These are phyloP conservation scores for Xylona heveae DNA, from an alignment of 495 filamentous ascomycete species.

Conservation along the genomic window DNA sequence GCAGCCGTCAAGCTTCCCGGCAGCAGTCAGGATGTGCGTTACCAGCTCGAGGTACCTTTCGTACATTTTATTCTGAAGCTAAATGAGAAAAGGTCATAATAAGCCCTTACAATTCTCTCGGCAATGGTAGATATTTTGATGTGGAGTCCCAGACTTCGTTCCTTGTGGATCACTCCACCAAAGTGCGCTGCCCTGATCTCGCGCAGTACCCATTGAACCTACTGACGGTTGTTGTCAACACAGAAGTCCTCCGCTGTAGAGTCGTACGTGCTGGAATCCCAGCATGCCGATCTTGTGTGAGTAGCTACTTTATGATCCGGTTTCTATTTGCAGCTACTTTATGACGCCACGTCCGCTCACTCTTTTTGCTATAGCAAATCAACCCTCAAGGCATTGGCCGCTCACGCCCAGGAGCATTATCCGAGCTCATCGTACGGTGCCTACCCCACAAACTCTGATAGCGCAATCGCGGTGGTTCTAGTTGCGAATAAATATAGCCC, in stretches of 20 bases:
- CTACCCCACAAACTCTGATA: slow-evolving; percentile 57
- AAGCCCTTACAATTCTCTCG: slow-evolving; percentile 65
- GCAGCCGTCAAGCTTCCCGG: slow-evolving; percentile 73
- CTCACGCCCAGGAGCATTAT: slow-evolving; percentile 81
- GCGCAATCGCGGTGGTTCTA: slow-evolving; percentile 55
- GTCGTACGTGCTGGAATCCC: slow-evolving; percentile 60
- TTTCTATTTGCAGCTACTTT: slow-evolving; percentile 1
- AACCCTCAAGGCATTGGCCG: slow-evolving; percentile 50
- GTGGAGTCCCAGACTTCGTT: slow-evolving; percentile 71
- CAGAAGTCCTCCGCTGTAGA: slow-evolving; percentile 71
- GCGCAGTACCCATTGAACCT: too few species aligned
- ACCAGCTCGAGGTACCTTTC: not conserved
- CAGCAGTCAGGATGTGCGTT: slow-evolving; percentile 45
- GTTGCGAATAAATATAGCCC: slow-evolving; percentile 95
- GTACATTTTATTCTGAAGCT: not conserved
- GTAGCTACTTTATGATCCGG: slow-evolving; percentile 3
- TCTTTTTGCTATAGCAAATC: slow-evolving; percentile 34
- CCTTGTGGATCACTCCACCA: slow-evolving; percentile 63
- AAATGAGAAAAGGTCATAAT: slow-evolving; percentile 44
- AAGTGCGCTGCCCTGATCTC: slow-evolving; percentile 22
- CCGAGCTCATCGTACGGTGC: slow-evolving; percentile 59
- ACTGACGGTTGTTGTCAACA: slow-evolving; percentile 6
- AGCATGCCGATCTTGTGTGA: slow-evolving; percentile 63
- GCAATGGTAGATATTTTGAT: slow-evolving; percentile 69
- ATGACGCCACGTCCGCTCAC: slow-evolving; percentile 5